A percentile compares a stretch with the other conserved stretches of the same genome.
Evolutionary conservation across 2,329 filamentous ascomycete species (phyloP).

Genomic region (Verticillium alfalfae): DNA sequence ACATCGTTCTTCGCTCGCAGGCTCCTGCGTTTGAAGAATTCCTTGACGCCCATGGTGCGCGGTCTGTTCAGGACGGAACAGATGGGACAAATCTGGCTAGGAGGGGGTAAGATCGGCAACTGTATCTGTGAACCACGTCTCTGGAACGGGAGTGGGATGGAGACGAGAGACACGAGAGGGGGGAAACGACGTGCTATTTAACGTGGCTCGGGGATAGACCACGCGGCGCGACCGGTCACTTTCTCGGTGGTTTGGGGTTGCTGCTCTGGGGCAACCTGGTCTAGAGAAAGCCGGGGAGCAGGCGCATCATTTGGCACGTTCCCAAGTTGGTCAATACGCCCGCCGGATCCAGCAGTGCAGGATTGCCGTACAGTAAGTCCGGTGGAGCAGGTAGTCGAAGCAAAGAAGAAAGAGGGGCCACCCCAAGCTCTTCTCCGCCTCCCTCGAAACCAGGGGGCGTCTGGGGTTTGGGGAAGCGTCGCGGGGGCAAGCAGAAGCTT

Average conservation of each 20-base stretch:
- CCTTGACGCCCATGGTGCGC: constrained; percentile 33
- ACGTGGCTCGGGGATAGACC: not conserved
- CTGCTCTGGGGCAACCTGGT: not conserved
- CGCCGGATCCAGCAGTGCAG: not conserved
- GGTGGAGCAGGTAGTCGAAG: not conserved
- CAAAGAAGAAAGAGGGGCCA: not conserved
- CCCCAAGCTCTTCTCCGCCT: not conserved
- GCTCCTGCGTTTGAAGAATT: constrained; percentile 38
- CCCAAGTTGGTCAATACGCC: not conserved
- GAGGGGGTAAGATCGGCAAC: not conserved
- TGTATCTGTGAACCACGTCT: not conserved
- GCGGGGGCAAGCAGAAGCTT: not conserved
- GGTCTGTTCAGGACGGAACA: not conserved
- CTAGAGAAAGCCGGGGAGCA: not conserved
- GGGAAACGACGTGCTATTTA: not conserved
- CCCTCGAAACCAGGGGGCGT: not conserved
- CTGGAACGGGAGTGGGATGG: not conserved
- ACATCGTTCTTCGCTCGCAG: constrained; percentile 35
- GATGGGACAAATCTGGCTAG: not conserved
- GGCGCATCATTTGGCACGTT: not conserved
- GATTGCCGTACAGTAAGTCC: not conserved
- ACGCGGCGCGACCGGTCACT: not conserved
- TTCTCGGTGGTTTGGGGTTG: not conserved
- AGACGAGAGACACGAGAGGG: not conserved
- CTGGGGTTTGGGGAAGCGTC: not conserved